Conservation (phyloP, 805 yeast species). For the Candida taoyuanica region DNA sequence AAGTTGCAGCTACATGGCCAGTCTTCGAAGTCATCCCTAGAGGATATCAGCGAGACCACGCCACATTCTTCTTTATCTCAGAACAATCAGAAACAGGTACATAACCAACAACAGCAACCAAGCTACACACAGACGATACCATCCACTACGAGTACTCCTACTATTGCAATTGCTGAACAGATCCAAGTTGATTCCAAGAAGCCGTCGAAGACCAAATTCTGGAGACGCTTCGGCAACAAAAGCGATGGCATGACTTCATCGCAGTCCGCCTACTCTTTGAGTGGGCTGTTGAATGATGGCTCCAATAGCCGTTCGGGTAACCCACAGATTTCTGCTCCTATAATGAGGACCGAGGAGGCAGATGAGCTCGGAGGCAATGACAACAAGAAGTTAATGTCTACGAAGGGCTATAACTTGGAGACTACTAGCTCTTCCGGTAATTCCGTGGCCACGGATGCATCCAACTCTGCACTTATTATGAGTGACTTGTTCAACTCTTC, state of each 20-base stretch:
- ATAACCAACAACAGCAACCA: slow-evolving; percentile 6
- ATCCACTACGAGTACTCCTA: slow-evolving; percentile 3
- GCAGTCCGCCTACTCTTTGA: slow-evolving; percentile 19
- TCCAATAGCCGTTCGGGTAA: slow-evolving; percentile 14
- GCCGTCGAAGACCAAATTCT: slow-evolving; percentile 27
- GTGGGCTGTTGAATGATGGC: slow-evolving; percentile 16
- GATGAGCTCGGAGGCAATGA: slow-evolving; percentile 33
- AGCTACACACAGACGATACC: background rate
- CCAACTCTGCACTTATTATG: slow-evolving; percentile 13
- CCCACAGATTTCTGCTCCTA: slow-evolving; percentile 33
- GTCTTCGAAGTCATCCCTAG: slow-evolving; percentile 11
- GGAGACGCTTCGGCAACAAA: slow-evolving; percentile 27
- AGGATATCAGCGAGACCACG: slow-evolving; percentile 4
- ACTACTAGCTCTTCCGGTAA: slow-evolving; percentile 7
- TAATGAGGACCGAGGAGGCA: slow-evolving; percentile 30
- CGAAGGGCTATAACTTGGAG: slow-evolving; percentile 14
- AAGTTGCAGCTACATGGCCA: slow-evolving; percentile 11
- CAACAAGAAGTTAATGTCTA: slow-evolving; percentile 30
- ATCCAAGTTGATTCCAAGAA: slow-evolving; percentile 19
- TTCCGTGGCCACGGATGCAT: slow-evolving; percentile 1
- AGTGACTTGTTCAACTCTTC: slow-evolving; percentile 37
- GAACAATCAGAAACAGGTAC: slow-evolving; percentile 1
- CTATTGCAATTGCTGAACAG: slow-evolving; percentile 8
- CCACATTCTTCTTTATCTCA: slow-evolving; percentile 1
- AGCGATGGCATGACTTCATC: slow-evolving; percentile 17